Percentiles rank a stretch among this genome's conserved stretches.
Conservation (phyloP, 2,329 filamentous ascomycete species). For the Incumbomyces lentus region DNA sequence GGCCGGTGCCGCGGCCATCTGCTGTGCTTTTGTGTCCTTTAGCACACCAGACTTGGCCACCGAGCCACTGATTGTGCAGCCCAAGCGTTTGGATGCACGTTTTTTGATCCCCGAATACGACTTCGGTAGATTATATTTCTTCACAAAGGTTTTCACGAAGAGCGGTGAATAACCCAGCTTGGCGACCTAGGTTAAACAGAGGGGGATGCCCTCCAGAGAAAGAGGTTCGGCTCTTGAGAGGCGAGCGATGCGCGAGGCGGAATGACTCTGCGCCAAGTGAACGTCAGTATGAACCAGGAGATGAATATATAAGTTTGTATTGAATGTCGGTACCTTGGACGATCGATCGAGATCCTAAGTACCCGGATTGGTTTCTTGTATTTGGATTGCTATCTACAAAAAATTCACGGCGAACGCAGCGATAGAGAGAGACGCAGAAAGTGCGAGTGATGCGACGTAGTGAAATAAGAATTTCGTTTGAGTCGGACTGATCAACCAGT, state of each 20-base stretch:
- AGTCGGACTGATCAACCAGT: conserved; percentile 41
- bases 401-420: conserved; percentile 8
- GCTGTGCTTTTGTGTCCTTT: conserved; percentile 26
- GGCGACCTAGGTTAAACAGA: conserved; percentile 32
- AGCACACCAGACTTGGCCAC: conserved; percentile 17
- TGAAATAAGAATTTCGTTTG: conserved; percentile 27
- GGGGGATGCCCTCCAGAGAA: conserved; percentile 3
- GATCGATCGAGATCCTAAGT: conserved; percentile 4
- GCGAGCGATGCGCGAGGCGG: background rate
- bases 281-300: background rate
- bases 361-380: conserved; percentile 7
- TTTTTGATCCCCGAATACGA: conserved; percentile 36
- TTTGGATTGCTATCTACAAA: conserved; percentile 13
- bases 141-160: conserved; percentile 49
- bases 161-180: conserved; percentile 60
- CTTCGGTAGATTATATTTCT: conserved; percentile 36
- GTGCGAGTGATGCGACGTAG: conserved; percentile 13
- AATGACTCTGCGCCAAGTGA: background rate
- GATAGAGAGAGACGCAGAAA: conserved; percentile 13
- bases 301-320: background rate
- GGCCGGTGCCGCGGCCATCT: conserved; percentile 8
- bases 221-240: background rate
- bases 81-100: conserved; percentile 28
- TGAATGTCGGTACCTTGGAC: conserved; percentile 4
- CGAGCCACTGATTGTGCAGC: conserved; percentile 19